Conservation (phyloP, 371 early-diverging fungal species). For the Thermomucor indicae-seudaticae region DNA sequence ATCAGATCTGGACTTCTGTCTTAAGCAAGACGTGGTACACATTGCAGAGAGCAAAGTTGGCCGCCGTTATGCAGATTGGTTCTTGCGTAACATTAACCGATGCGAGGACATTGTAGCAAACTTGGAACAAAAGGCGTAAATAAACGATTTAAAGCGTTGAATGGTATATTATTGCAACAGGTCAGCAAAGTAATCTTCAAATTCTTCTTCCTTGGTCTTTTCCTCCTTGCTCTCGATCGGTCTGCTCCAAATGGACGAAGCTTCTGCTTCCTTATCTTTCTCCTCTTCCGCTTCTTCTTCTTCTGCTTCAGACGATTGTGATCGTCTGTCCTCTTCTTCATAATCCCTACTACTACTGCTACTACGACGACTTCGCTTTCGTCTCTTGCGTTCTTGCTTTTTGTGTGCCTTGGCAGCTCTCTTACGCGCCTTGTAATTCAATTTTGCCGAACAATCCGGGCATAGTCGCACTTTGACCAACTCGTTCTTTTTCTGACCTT, state of each 20-base stretch:
- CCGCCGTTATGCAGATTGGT: constrained; percentile 93
- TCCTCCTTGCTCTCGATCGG: constrained; percentile 30
- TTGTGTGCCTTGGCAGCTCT: constrained; percentile 25
- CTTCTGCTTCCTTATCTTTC: constrained; percentile 7
- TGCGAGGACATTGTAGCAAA: constrained; percentile 64
- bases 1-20: constrained; percentile 88
- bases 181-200: constrained; percentile 47
- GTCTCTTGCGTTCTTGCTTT: constrained; percentile 5
- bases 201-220: constrained; percentile 41
- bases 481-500: constrained; percentile 68
- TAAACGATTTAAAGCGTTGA: too few relatives aligned
- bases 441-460: constrained; percentile 53
- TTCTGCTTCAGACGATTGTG: neutral
- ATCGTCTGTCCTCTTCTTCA: constrained; percentile 4
- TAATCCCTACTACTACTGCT: constrained; percentile 1
- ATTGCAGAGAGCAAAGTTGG: constrained; percentile 92
- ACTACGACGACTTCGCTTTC: constrained; percentile 4
- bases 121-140: constrained; percentile 30
- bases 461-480: constrained; percentile 81
- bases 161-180: constrained; percentile 37
- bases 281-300: neutral
- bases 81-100: constrained; percentile 89
- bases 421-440: constrained; percentile 34
- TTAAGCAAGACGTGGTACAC: constrained; percentile 90
- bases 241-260: constrained; percentile 32